Conservation (phyloP, 1,284 basidiomycete species). For the Fomitopsis schrenkii region DNA sequence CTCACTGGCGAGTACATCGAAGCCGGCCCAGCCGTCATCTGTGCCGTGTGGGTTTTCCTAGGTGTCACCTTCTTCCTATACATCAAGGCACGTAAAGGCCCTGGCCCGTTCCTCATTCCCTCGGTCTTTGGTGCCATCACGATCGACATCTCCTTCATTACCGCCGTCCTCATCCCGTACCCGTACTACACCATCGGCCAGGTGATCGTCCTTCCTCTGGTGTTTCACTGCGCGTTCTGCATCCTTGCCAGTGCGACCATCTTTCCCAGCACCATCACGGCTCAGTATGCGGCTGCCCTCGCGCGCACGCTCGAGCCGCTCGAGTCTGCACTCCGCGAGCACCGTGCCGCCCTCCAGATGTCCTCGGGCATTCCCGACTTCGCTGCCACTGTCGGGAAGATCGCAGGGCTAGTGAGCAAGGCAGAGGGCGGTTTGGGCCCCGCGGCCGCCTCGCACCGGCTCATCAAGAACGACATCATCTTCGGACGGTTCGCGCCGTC, state of each 20-base stretch:
- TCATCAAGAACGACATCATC: constrained; percentile 61
- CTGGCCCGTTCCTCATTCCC: constrained; percentile 62
- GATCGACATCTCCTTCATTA: constrained; percentile 58
- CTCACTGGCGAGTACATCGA: constrained; percentile 55
- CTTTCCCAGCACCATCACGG: constrained; percentile 67
- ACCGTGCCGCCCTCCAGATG: constrained; percentile 43
- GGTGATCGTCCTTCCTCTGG: constrained; percentile 55
- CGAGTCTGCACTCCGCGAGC: constrained; percentile 41
- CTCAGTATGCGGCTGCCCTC: constrained; percentile 55
- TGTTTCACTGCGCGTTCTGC: constrained; percentile 57
- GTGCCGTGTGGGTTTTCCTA: constrained; percentile 63
- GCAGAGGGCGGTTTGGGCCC: constrained; percentile 55
- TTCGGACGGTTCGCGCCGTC: constrained; percentile 60
- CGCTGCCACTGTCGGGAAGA: constrained; percentile 27
- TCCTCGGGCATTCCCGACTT: constrained; percentile 46
- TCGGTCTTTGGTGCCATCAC: constrained; percentile 56
- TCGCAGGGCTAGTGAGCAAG: constrained; percentile 36
- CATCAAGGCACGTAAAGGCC: constrained; percentile 58
- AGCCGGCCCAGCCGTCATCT: constrained; percentile 55
- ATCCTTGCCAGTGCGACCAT: constrained; percentile 51
- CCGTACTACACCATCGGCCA: constrained; percentile 57
- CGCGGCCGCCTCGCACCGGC: constrained; percentile 48
- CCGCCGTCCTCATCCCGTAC: constrained; percentile 61
- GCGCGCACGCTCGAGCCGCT: constrained; percentile 52
- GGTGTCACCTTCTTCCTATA: constrained; percentile 62